A percentile compares a stretch with the other conserved stretches of the same genome.
Conservation (phyloP, 169 alveolate species). For the Neospora caninum region DNA sequence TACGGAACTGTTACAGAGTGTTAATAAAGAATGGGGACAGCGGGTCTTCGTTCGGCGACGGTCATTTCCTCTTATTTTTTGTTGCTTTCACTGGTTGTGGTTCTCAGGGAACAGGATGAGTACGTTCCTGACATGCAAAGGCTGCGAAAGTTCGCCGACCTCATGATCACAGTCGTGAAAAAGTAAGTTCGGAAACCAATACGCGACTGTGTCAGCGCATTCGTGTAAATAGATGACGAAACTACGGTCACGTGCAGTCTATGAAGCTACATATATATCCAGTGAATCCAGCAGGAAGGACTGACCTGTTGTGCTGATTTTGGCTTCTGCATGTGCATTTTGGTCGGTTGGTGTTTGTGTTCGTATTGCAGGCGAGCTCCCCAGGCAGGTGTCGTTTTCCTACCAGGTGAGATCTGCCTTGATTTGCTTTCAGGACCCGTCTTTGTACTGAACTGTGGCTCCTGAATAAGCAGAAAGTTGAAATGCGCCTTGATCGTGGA, state of each 20-base stretch:
- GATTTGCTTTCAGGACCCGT: background rate
- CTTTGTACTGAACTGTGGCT: too few relatives aligned
- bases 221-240: background rate
- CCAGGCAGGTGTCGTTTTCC: background rate
- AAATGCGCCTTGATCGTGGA: too few relatives aligned
- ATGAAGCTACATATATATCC: background rate
- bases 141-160: background rate
- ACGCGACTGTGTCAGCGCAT: background rate
- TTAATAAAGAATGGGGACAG: too few relatives aligned
- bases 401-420: background rate
- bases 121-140: constrained; percentile 6
- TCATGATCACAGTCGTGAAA: background rate
- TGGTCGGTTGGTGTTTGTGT: background rate
- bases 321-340: background rate
- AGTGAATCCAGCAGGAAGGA: background rate
- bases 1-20: too few relatives aligned
- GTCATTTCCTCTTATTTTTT: too few relatives aligned
- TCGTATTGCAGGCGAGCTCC: background rate
- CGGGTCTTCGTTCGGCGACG: too few relatives aligned
- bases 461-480: too few relatives aligned
- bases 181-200: background rate
- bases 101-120: background rate
- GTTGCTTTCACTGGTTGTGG: background rate
- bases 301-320: background rate
- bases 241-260: background rate